Base-by-base conservation (phyloP, 352 stramenopile genomes). In the Phytophthora hibernalis region DNA sequence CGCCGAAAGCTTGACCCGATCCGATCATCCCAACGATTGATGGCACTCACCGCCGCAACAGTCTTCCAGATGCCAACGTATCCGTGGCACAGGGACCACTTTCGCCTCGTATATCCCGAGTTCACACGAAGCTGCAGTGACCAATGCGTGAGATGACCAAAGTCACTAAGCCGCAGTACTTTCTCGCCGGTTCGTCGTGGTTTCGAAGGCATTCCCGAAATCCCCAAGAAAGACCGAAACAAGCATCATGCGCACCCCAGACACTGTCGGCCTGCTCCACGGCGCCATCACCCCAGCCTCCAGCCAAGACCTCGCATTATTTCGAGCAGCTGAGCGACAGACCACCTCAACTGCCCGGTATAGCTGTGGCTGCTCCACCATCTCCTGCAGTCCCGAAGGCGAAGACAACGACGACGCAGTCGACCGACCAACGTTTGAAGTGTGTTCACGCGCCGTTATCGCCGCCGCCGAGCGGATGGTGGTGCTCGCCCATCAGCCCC, bases 391-490 rank as follows among this genome's bases (percentile, higher is more conserved):
- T 33, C 61, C 61, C 12, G 66, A 63, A 11, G 33, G 24, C 7
- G 54, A 53, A 2, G 40, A 20, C 13, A 24, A 21, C 15, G 20
- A 68, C 22, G 26, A 43, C 20, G 43, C 33, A 13, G 2, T 35
- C 10, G 33, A 57, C 33, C 31, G 47, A 5, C 53, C 56, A 37
- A 76, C 61, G 31, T 67, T 76, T 13, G 66, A 70, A 16, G 33
- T 45, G 5, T 79, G 70, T 18, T 76, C 54, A 6, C 30, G 43
- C 16, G 57, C 61, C 21, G 69, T 76, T 37, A 53, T 70, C 18
- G n/a, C 61, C 2, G 70, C 70, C 18, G 61, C 61, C 3, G 70
- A 79, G 26, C 56, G 61, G 33, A 79, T 79, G 66, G 21, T 49
- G 31, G 26, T 26, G 16, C 66, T 79, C 12, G 38, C 48, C 2